Evolutionary conservation across 345 rosid species (phyloP), one percentile per base, ranked within the genome.

Genomic region (Physaria fendleri): DNA sequence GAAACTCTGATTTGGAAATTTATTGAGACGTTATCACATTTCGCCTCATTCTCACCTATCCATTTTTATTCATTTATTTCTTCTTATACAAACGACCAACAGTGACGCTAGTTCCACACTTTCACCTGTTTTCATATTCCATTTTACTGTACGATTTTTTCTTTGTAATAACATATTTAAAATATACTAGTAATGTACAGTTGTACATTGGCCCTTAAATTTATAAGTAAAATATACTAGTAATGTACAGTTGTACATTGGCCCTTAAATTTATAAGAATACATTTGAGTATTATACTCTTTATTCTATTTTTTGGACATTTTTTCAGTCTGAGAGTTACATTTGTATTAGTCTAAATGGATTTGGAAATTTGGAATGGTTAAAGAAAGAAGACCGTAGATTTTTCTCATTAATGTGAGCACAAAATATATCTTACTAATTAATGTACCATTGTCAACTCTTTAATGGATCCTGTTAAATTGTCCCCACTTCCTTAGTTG

Each of bases 401-500:
- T 24, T 55, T 24, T 55, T 25, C 6, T 33, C 20, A 53, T 53
- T 14, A 11, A 32, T 32, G 64, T 27, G 39, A 58, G 53, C 71
- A 40, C 59, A 50, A 40, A 22, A 51, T 66, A 49, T 39, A 48
- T 21, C 11, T 32, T 32, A 48, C 22, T 41, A 51, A 43, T 43
- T 41, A 24, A 53, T 45, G 37, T 43, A 49, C 4, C 57, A 37
- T 37, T 61, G 62, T 61, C 68, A 69, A 69, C 63, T 69, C 68
- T 53, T 61, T 44, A 28, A 37, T 61, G 56, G 43, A 12, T 61
- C 2, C 18, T 35, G 21, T 37, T 44, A 53, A 61, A 37, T 28
- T 54, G 73, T 69, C 68, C 68, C 68, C 63, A 61, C 62, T 68
- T 21, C 27, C 65, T 22, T 69, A 53, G 73, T 69, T 69, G 73